Evolutionary conservation across 345 rosid genomes (phyloP).

Genomic region (Eucalyptus curtisii): DNA sequence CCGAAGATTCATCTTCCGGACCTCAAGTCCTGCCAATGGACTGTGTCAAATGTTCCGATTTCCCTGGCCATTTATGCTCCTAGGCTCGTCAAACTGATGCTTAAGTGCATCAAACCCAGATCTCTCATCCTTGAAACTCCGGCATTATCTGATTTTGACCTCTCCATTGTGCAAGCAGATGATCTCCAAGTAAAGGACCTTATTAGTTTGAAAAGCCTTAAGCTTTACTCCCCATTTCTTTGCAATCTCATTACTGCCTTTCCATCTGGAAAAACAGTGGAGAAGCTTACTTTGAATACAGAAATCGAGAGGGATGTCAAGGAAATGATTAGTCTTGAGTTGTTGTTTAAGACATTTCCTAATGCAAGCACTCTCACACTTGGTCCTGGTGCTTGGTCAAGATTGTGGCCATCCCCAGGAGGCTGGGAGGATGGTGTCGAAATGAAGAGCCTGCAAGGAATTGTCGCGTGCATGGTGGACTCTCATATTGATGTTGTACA

Average conservation of each 20-base stretch:
- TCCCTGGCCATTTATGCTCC: conserved; percentile 56
- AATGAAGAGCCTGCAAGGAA: conserved; percentile 17
- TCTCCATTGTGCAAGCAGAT: conserved; percentile 32
- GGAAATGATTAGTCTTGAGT: conserved; percentile 19
- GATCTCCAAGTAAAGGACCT: conserved; percentile 20
- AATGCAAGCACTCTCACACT: conserved; percentile 25
- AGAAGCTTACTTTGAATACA: conserved; percentile 35
- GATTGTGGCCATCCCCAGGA: conserved; percentile 16
- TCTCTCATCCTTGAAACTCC: conserved; percentile 52
- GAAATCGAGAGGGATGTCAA: conserved; percentile 1
- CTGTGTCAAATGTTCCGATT: conserved; percentile 49
- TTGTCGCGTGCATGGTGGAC: conserved; percentile 25
- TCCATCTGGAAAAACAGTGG: conserved; percentile 17
- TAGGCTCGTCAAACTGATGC: conserved; percentile 38
- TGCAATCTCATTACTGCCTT: conserved; percentile 16
- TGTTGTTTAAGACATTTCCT: conserved; percentile 38
- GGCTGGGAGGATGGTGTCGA: conserved; percentile 7
- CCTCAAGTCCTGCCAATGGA: conserved; percentile 49
- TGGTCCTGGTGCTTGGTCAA: conserved; percentile 45
- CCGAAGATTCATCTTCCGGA: conserved; percentile 44
- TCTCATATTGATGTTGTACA: conserved; percentile 17
- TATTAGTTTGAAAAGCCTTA: conserved; percentile 23
- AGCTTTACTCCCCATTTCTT: conserved; percentile 33
- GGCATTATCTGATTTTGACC: conserved; percentile 30
- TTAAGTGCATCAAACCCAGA: conserved; percentile 45